These are phyloP conservation scores for Mortierella sp. DNA, from an alignment of 371 early-diverging fungal species.

Conservation along the genomic window DNA sequence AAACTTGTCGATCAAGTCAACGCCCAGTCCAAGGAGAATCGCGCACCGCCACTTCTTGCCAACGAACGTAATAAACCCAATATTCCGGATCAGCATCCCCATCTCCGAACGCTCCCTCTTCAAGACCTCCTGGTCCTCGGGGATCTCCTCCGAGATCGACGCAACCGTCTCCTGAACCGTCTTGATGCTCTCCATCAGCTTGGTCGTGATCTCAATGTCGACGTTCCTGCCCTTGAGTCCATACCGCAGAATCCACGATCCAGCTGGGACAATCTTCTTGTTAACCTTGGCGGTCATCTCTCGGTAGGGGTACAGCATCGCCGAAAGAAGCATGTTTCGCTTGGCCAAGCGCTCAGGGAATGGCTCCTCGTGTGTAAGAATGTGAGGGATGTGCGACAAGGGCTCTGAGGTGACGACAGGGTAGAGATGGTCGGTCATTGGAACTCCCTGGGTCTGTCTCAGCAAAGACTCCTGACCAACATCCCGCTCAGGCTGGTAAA, in stretches of 20 bases:
- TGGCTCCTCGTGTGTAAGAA: slow-evolving; percentile 48
- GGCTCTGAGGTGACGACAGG: slow-evolving; percentile 29
- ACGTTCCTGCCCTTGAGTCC: slow-evolving; percentile 57
- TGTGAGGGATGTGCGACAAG: slow-evolving; percentile 21
- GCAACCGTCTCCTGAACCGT: slow-evolving; percentile 26
- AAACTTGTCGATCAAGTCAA: slow-evolving; percentile 63
- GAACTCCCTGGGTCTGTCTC: slow-evolving; percentile 15
- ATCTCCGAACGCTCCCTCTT: slow-evolving; percentile 31
- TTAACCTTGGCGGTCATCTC: slow-evolving; percentile 46
- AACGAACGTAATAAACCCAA: slow-evolving; percentile 50
- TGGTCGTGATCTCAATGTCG: slow-evolving; percentile 61
- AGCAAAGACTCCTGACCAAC: slow-evolving; percentile 42
- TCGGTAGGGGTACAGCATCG: slow-evolving; percentile 49
- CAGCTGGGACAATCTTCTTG: slow-evolving; percentile 41
- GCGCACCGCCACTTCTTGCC: slow-evolving; percentile 73
- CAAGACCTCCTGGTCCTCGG: slow-evolving; percentile 14
- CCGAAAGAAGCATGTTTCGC: slow-evolving; percentile 58
- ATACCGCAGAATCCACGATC: slow-evolving; percentile 50
- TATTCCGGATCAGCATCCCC: slow-evolving; percentile 72
- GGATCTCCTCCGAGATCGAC: slow-evolving; percentile 18
- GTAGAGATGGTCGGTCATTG: slow-evolving; percentile 27
- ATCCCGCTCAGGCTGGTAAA: slow-evolving; percentile 31
- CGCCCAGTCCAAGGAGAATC: slow-evolving; percentile 68
- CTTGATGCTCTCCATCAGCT: slow-evolving; percentile 60
- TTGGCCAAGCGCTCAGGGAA: slow-evolving; percentile 34